Base-by-base conservation (phyloP, 163 green algal species). In the Chloroidium sp. region DNA sequence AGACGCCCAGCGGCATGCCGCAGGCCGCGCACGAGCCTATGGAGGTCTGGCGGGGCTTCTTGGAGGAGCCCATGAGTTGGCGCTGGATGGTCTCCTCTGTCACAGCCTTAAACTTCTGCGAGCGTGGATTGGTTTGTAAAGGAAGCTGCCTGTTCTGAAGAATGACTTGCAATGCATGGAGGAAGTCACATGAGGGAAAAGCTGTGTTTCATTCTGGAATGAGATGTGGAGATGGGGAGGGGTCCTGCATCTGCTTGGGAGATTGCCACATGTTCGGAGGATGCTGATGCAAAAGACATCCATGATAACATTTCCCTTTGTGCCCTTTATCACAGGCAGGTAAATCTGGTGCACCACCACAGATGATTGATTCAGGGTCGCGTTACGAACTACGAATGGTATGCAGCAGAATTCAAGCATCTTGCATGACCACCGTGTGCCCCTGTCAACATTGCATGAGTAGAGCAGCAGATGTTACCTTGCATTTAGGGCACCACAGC, bases 31-130 rank as follows among this genome's bases (percentile, higher is more conserved):
- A 64, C 4, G 6, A 75, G 59, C 76, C 59, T 4, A 60, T 3
- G 4, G 88, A 87, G 69, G 84, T 88, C 12, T 87, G 1, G 0
- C 2, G 60, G 61, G 2, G 60, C 59, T 12, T 2, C 60, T 69
- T 0, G 13, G 1, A 36, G 2, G 61, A 10, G 4, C 60, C 8
- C 60, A 62, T 10, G 1, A 69, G 10, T 2, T 57, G 61, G 57
- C 75, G 10, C 4, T 78, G 75, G 2, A 78, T 13, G 58, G 57
- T 10, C 64, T 6, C 8, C 64, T 72, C 64, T 6, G 64, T 6
- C 64, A 72, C 64, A 10, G 6, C 6, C 64, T 10, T 6, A 72
- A 72, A 72, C 64, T 72, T 72, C 64, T 72, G 64, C 64, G 64
- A 36, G 69, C 36, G 58, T 6, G 3, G 3, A 76, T 3, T 58